A percentile compares a stretch with the other conserved stretches of the same genome.
Evolutionary conservation across 1,139 yeast species (phyloP).

Genomic region (Hansenula sp.): DNA sequence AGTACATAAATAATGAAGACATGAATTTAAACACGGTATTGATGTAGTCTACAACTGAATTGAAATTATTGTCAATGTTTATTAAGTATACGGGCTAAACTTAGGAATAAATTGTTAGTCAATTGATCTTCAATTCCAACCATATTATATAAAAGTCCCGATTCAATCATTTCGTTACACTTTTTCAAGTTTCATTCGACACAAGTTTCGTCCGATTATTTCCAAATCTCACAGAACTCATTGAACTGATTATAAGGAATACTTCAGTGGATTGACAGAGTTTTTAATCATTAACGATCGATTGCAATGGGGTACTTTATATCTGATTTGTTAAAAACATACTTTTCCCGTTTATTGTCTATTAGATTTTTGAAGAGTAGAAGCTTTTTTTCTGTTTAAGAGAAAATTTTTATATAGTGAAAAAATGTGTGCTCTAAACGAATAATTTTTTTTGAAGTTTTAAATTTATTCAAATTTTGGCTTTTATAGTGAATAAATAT

Average conservation of each 20-base stretch:
- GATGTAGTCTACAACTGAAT: no score
- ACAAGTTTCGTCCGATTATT: slow-evolving; percentile 15
- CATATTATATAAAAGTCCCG: no score
- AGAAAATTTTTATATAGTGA: background rate
- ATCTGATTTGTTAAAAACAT: background rate
- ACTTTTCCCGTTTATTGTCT: background rate
- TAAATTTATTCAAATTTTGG: background rate
- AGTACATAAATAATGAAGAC: no score
- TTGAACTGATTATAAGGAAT: slow-evolving; percentile 3
- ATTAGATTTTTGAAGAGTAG: no score
- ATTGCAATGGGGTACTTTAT: background rate
- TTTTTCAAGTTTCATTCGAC: slow-evolving; percentile 14
- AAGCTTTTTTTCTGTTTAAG: background rate
- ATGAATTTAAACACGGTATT: no score
- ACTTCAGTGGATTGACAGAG: slow-evolving; percentile 23
- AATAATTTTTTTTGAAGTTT: background rate
- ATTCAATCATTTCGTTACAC: no score
- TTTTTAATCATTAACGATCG: slow-evolving; percentile 15
- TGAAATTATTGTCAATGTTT: no score
- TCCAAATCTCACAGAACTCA: slow-evolving; percentile 5
- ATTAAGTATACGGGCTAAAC: no score
- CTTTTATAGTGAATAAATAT: background rate
- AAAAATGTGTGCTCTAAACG: background rate
- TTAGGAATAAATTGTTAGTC: background rate
- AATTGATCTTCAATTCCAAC: background rate